Conservation (phyloP, 495 filamentous ascomycete genomes). For the Amorphotheca resinae region DNA sequence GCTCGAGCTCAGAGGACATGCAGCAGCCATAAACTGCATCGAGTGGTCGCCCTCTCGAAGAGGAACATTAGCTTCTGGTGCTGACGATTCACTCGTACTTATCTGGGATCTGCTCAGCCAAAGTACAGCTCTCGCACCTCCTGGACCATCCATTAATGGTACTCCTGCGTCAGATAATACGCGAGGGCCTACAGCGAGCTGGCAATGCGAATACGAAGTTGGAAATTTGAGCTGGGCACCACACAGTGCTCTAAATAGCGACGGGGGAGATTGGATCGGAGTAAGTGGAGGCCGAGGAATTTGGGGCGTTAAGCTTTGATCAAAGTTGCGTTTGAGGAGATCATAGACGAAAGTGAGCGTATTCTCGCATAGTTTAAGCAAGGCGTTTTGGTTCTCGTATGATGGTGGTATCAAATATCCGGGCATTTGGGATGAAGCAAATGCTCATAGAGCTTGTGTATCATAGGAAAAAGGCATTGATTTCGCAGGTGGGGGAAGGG, state of each 20-base stretch:
- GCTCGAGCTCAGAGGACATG: slow-evolving; percentile 87
- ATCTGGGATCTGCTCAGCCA: slow-evolving; percentile 87
- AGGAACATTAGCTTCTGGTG: slow-evolving; percentile 83
- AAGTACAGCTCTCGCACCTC: slow-evolving; percentile 37
- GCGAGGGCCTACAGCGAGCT: slow-evolving; percentile 64
- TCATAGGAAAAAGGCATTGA: slow-evolving; percentile 9
- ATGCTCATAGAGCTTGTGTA: slow-evolving; percentile 10
- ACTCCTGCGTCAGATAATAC: slow-evolving; percentile 40
- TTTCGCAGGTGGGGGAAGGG: slow-evolving; percentile 3
- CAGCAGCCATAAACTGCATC: slow-evolving; percentile 73
- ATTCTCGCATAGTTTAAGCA: slow-evolving; percentile 15
- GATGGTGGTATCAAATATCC: slow-evolving; percentile 12
- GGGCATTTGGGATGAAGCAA: slow-evolving; percentile 11
- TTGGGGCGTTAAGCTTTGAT: slow-evolving; percentile 70
- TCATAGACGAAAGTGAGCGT: slow-evolving; percentile 12
- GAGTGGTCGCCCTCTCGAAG: slow-evolving; percentile 88
- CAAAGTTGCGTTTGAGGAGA: slow-evolving; percentile 3
- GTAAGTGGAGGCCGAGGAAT: slow-evolving; percentile 84
- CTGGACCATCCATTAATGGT: slow-evolving; percentile 31
- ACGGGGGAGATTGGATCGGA: slow-evolving; percentile 85
- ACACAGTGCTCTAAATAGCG: slow-evolving; percentile 54
- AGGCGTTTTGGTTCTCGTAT: slow-evolving; percentile 14
- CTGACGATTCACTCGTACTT: slow-evolving; percentile 79
- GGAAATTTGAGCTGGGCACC: slow-evolving; percentile 93
- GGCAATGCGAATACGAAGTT: slow-evolving; percentile 95